Evolutionary conservation across 768 basidiomycete species (phyloP), one percentile per base, ranked within the genome.

Genomic region (Lactarius quietus): DNA sequence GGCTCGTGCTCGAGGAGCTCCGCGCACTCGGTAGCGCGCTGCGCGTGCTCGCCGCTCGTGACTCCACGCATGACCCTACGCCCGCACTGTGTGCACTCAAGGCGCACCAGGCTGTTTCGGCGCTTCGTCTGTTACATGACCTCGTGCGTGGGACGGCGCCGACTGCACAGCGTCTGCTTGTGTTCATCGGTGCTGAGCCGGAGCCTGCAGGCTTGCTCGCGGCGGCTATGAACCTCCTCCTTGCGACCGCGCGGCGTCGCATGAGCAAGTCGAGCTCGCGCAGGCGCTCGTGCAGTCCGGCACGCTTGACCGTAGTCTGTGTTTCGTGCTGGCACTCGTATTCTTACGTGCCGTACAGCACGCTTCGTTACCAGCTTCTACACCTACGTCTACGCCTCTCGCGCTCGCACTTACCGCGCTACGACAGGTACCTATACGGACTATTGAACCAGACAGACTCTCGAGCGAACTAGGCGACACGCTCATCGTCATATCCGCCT

Each of bases 1-100:
- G 89, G 89, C 70, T 92, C 29, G 69, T 93, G 10, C 70, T 75
- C n/a, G 84, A 88, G 67, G 87, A 89, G 65, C 70, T 88, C 64
- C 84, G 83, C 72, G 75, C 79, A n/a, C 74, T 88, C 86, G 69
- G 87, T 88, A 67, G 70, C 85, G 66, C 84, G 82, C 72, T 88
- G 53, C 74, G 74, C 8, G 73, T 73, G 15, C 71, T 61, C 75
- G 26, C 74, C 85, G 26, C 76, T 54, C 68, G 74, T 6, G 75
- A 74, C 36, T 76, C 81, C 9, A 75, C 78, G 33, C 61, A 56
- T 2, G 56, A 62, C 35, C 76, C 81, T 8, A 75, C 79, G 31
- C 61, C 60, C 2, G 61, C 57, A 45, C 26, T 66, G 26, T 55
- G 76, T 74, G 14, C 66, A 73, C 2, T 68, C 85, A 64, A 70